Percentiles rank a stretch among this genome's conserved stretches.
phyloP scores from a whole-genome alignment of 345 rosid species.

The Chamaenerion angustifolium region DNA sequence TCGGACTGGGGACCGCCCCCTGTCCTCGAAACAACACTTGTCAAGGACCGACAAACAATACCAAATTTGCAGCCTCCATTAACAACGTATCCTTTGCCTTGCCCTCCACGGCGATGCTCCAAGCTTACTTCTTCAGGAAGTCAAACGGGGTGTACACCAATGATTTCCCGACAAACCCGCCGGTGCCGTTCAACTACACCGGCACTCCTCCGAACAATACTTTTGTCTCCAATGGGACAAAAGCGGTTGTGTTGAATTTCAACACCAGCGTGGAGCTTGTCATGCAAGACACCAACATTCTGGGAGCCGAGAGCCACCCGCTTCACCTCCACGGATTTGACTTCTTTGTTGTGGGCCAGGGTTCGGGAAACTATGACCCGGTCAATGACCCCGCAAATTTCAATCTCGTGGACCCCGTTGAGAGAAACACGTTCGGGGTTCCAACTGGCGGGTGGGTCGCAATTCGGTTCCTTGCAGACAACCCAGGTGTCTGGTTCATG shows the following conservation, averaged over 20 bases:
- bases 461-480: conserved; percentile 54
- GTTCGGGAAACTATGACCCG: conserved; percentile 58
- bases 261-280: conserved; percentile 55
- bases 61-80: conserved; percentile 27
- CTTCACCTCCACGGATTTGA: conserved; percentile 61
- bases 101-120: conserved; percentile 29
- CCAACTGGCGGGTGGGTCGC: conserved; percentile 74
- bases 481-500: conserved; percentile 61
- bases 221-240: conserved; percentile 38
- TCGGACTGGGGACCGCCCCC: conserved; percentile 26
- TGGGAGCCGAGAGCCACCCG: conserved; percentile 28
- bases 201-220: conserved; percentile 67
- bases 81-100: conserved; percentile 29
- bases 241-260: conserved; percentile 33
- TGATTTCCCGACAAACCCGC: conserved; percentile 40
- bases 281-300: conserved; percentile 58
- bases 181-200: conserved; percentile 49
- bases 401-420: conserved; percentile 57
- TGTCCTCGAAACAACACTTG: conserved; percentile 29
- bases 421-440: conserved; percentile 53
- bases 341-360: conserved; percentile 64
- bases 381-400: conserved; percentile 33
- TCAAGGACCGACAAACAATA: conserved; percentile 27
- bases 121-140: conserved; percentile 26
- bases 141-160: conserved; percentile 25